These are phyloP conservation scores for Saksenaea oblongispora DNA, from an alignment of 371 early-diverging fungal genomes.

Conservation along the genomic window DNA sequence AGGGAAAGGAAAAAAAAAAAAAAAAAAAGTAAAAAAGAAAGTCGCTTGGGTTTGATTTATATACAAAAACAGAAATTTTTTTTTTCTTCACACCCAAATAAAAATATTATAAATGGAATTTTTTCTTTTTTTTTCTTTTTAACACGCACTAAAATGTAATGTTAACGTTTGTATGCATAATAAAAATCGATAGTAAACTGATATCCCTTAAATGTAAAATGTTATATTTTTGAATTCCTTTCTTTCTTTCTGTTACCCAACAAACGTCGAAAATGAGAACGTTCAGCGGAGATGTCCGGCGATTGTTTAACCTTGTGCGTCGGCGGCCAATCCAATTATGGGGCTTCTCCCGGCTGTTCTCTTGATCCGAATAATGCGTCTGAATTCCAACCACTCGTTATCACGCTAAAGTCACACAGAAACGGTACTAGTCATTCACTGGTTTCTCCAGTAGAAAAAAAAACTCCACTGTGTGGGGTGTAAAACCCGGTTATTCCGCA, in stretches of 20 bases:
- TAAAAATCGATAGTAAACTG: too few species aligned
- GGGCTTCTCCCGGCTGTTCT: conserved; percentile 1
- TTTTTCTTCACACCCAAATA: background rate
- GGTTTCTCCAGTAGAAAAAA: too few species aligned
- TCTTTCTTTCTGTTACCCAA: background rate
- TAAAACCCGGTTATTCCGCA: too few species aligned
- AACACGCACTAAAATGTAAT: background rate
- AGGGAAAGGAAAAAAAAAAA: background rate
- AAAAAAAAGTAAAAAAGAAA: background rate
- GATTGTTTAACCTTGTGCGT: background rate
- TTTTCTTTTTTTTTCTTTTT: background rate
- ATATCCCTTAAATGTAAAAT: too few species aligned
- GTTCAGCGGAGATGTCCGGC: background rate
- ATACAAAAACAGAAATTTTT: background rate
- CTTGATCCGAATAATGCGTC: conserved; percentile 1
- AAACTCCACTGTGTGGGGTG: too few species aligned
- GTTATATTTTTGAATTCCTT: background rate
- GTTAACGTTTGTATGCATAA: background rate
- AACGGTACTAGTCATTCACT: too few species aligned
- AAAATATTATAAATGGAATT: background rate
- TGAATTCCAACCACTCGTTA: background rate
- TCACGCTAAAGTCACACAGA: background rate
- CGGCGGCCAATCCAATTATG: background rate
- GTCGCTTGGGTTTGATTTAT: background rate
- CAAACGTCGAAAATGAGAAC: background rate